These are phyloP conservation scores for Trypanosoma vivax DNA, from an alignment of 208 protist genomes.

Conservation along the genomic window DNA sequence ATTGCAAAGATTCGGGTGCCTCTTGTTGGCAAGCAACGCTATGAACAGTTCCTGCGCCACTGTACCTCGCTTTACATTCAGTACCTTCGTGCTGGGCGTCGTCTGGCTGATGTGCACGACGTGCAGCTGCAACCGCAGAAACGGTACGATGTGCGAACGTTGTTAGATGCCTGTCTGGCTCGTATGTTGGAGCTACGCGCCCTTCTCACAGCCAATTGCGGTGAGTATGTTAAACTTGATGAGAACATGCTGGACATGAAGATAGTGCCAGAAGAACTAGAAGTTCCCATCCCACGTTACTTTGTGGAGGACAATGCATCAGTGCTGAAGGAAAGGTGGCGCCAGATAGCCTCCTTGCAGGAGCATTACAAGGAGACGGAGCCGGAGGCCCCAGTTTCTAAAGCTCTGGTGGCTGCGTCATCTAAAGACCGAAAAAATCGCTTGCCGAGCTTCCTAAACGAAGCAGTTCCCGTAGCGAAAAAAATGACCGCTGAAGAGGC, in stretches of 20 bases:
- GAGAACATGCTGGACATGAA: slow-evolving; percentile 91
- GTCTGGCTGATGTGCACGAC: slow-evolving; percentile 84
- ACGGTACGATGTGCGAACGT: slow-evolving; percentile 76
- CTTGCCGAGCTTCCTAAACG: slow-evolving; percentile 3
- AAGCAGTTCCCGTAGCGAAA: background rate
- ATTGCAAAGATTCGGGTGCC: slow-evolving; percentile 33
- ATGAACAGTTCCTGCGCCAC: slow-evolving; percentile 61
- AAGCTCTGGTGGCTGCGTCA: slow-evolving; percentile 18
- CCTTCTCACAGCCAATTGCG: slow-evolving; percentile 63
- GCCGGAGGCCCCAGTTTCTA: slow-evolving; percentile 58
- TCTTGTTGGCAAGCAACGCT: slow-evolving; percentile 34
- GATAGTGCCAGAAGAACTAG: slow-evolving; percentile 75
- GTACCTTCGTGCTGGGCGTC: slow-evolving; percentile 82
- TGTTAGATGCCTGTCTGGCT: slow-evolving; percentile 89
- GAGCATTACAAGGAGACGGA: slow-evolving; percentile 65
- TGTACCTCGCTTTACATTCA: slow-evolving; percentile 87
- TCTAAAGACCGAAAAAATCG: slow-evolving; percentile 5
- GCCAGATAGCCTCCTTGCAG: slow-evolving; percentile 72
- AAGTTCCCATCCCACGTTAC: slow-evolving; percentile 86
- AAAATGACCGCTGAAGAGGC: slow-evolving; percentile 80
- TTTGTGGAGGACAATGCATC: slow-evolving; percentile 80
- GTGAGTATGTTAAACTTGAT: slow-evolving; percentile 83
- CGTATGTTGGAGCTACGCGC: slow-evolving; percentile 92
- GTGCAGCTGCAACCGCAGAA: slow-evolving; percentile 93
- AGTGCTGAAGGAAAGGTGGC: slow-evolving; percentile 57